phyloP scores from a whole-genome alignment of 306 rosid species.

The Alnus rubra region DNA sequence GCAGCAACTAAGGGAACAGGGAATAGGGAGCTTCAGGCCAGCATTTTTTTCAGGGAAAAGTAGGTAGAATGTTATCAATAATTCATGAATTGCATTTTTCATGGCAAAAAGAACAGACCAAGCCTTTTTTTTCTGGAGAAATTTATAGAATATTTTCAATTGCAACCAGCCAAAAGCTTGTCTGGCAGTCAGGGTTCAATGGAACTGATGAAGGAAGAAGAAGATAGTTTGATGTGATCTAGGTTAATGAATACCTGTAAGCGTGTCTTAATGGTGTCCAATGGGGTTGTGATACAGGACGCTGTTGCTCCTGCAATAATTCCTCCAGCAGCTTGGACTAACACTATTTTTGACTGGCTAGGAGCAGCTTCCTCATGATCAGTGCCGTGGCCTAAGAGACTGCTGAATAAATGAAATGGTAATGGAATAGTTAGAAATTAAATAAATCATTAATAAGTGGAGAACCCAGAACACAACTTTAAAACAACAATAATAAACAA shows the following conservation, averaged over 20 bases:
- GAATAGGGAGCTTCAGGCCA: too few species aligned
- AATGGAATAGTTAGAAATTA: slow-evolving; percentile 1
- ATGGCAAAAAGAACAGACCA: neutral
- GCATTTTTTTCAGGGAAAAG: too few species aligned
- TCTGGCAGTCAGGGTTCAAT: slow-evolving; percentile 10
- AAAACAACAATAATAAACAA: neutral
- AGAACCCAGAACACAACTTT: neutral
- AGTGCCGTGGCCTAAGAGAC: slow-evolving; percentile 41
- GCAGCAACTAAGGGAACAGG: too few species aligned
- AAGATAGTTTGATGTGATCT: slow-evolving; percentile 16
- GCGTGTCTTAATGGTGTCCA: slow-evolving; percentile 95
- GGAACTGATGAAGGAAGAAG: neutral
- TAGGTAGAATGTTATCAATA: neutral
- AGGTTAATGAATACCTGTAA: slow-evolving; percentile 64
- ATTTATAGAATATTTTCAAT: neutral
- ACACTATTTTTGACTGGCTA: slow-evolving; percentile 47
- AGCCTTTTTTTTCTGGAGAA: neutral
- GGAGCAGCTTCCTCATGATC: slow-evolving; percentile 45
- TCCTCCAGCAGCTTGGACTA: slow-evolving; percentile 86
- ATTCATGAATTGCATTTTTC: neutral
- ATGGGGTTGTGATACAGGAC: slow-evolving; percentile 81
- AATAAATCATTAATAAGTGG: neutral
- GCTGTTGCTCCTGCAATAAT: slow-evolving; percentile 86
- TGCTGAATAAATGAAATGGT: slow-evolving; percentile 32
- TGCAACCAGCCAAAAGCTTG: neutral